Conservation (phyloP, 2,329 filamentous ascomycete genomes). For the Septoria petroselini region DNA sequence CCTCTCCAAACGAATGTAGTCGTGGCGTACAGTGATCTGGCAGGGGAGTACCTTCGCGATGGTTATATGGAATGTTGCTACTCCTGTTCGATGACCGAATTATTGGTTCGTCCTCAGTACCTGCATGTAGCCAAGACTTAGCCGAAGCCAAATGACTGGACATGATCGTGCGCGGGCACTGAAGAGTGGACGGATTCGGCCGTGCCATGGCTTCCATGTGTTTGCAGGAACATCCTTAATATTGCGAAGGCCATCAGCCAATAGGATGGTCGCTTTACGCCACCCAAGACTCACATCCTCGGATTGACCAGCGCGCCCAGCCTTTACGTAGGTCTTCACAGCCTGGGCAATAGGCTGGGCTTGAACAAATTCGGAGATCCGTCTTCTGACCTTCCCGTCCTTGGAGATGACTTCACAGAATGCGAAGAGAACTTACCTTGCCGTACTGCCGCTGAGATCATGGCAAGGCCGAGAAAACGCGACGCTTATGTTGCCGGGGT, state of each 20-base stretch:
- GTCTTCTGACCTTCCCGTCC: background rate
- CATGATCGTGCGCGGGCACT: background rate
- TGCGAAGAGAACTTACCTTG: background rate
- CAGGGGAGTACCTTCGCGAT: background rate
- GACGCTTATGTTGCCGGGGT: too few species aligned
- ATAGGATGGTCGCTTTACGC: background rate
- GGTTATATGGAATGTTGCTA: slow-evolving; percentile 3
- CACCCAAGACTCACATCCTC: slow-evolving; percentile 1
- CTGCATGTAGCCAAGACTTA: slow-evolving; percentile 11
- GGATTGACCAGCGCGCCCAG: slow-evolving; percentile 1
- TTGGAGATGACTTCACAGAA: background rate
- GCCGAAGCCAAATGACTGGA: background rate
- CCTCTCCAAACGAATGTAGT: slow-evolving; percentile 14
- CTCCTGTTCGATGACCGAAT: background rate
- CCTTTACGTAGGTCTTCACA: background rate
- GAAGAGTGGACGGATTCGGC: background rate
- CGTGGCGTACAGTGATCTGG: background rate
- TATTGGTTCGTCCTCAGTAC: slow-evolving; percentile 10
- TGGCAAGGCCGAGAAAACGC: background rate
- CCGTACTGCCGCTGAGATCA: background rate
- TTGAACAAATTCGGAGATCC: slow-evolving; percentile 1
- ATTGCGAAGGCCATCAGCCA: background rate
- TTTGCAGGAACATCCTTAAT: background rate
- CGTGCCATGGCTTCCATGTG: slow-evolving; percentile 10
- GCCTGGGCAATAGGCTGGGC: slow-evolving; percentile 4